Evolutionary conservation across 2,329 filamentous ascomycete genomes (phyloP).

Genomic region (Tolypocladium pustulatum): DNA sequence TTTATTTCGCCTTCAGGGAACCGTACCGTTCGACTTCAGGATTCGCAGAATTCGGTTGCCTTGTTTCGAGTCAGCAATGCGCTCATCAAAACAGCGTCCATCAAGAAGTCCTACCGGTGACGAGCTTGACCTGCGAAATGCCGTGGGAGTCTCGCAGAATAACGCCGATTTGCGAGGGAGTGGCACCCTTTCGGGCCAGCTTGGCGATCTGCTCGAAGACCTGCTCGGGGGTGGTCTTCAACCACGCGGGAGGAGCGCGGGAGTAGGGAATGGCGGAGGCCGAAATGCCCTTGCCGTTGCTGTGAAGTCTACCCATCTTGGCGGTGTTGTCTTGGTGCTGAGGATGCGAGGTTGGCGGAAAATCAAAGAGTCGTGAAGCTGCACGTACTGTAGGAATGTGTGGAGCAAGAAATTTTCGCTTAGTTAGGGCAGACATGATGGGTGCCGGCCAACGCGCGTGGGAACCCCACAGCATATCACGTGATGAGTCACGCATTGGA

Average conservation of each 20-base stretch:
- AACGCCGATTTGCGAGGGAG: conserved; percentile 98
- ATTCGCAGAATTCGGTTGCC: conserved; percentile 99
- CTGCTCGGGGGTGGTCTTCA: conserved; percentile 98
- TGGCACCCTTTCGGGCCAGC: conserved; percentile 97
- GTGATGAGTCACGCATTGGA: not conserved
- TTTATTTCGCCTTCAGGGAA: conserved; percentile 20
- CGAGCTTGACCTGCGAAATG: conserved; percentile 93
- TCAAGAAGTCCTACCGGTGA: conserved; percentile 63
- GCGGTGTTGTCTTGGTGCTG: conserved; percentile 30
- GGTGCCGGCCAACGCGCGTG: not conserved
- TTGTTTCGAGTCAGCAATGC: conserved; percentile 33
- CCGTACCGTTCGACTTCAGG: conserved; percentile 93
- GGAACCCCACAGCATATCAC: not conserved
- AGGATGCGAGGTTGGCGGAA: conserved; percentile 18
- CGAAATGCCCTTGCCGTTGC: conserved; percentile 98
- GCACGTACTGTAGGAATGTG: conserved; percentile 20
- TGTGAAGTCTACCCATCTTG: conserved; percentile 96
- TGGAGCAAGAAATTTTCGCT: conserved; percentile 32
- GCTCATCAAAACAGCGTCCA: not conserved
- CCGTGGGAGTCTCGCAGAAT: conserved; percentile 97
- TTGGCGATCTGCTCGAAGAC: conserved; percentile 99
- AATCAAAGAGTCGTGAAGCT: conserved; percentile 14
- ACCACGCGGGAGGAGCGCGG: conserved; percentile 82
- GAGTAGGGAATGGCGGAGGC: conserved; percentile 95
- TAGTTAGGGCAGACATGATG: conserved; percentile 30